These are phyloP conservation scores for Lentinula edodes DNA, from an alignment of 768 basidiomycete genomes.

Conservation along the genomic window DNA sequence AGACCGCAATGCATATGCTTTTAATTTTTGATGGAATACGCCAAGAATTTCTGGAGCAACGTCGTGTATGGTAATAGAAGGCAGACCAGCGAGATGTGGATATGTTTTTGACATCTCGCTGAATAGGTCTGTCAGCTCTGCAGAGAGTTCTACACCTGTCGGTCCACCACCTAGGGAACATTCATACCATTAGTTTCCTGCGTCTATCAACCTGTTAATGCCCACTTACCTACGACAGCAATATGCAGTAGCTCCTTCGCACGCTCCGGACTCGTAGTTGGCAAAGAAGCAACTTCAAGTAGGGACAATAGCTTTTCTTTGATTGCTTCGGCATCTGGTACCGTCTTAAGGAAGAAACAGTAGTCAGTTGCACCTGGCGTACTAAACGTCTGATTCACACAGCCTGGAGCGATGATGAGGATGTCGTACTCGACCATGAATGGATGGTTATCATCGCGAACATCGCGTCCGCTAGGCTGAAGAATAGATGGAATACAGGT, in stretches of 20 bases:
- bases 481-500: neutral
- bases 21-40: neutral
- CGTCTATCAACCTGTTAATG: neutral
- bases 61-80: neutral
- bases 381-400: slow-evolving; percentile 65
- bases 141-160: slow-evolving; percentile 71
- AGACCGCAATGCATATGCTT: neutral
- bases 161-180: slow-evolving; percentile 58
- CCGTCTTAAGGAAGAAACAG: slow-evolving; percentile 69
- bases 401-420: slow-evolving; percentile 63
- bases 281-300: slow-evolving; percentile 65
- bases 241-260: slow-evolving; percentile 60
- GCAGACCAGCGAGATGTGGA: slow-evolving; percentile 23
- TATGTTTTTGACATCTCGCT: slow-evolving; percentile 70
- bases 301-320: slow-evolving; percentile 62
- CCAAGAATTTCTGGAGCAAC: neutral
- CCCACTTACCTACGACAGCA: slow-evolving; percentile 36
- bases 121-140: slow-evolving; percentile 71
- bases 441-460: neutral
- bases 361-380: slow-evolving; percentile 60
- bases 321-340: slow-evolving; percentile 64
- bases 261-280: slow-evolving; percentile 59
- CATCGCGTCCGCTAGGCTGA: neutral
- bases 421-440: slow-evolving; percentile 51
- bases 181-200: neutral